Base-by-base conservation (phyloP, 305 asterid genomes). In the Fraxinus sp. region DNA sequence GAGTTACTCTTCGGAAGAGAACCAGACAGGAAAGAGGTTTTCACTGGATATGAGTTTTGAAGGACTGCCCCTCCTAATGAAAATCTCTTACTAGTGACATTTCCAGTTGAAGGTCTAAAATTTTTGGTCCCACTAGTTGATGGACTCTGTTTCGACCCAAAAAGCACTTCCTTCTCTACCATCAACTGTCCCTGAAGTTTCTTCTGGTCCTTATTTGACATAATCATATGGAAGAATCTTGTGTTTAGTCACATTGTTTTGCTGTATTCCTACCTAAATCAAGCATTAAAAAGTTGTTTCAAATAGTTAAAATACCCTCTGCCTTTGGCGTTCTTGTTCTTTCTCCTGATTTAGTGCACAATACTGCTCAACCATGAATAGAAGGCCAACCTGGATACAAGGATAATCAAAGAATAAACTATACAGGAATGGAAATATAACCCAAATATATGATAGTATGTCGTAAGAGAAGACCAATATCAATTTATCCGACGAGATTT, bases 91-190 rank as follows among this genome's bases (percentile, higher is more conserved):
- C 80, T 87, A 75, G 82, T 83, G 3, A 85, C 85, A 75, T 90
- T 91, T 72, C 87, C 91, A 74, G 84, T 79, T 79, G 95, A 92
- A 33, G 91, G 89, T 82, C 91, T 86, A 52, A 77, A 68, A 78
- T 52, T 88, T 90, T 91, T 96, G 86, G 82, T 89, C 52, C 88
- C 90, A 36, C 95, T 92, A 81, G 89, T 90, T 80, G 89, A 76
- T 52, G 98, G 98, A 85, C 98, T 96, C 16, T 95, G 97, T 83
- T 90, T 91, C 78, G 97, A 90, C 68, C 98, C 99, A 46, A 90
- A 96, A 7, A 89, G 91, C 57, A 93, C 92, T 91, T 96, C 99
- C 86, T 94, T 92, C 86, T 94, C 97, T 20, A 91, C 80, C 57
- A 93, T 86, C 77, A 93, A 83, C 89, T 88, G 97, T 73, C 98